phyloP scores from a whole-genome alignment of 2,329 filamentous ascomycete species.

The Neofusicoccum parvum region DNA sequence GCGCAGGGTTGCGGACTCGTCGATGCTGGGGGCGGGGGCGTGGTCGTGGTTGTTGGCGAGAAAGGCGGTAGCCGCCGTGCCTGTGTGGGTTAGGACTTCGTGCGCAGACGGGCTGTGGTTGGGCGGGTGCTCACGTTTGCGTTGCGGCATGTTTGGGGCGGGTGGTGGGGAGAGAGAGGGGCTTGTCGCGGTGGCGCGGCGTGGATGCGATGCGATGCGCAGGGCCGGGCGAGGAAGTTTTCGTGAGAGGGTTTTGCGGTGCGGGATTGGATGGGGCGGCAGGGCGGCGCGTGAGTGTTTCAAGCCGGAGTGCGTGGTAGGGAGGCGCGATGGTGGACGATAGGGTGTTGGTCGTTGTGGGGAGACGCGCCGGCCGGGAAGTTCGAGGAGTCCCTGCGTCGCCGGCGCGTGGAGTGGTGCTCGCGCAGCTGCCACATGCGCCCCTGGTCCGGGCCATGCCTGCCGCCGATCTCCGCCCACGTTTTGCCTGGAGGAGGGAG shows the following conservation, averaged over 20 bases:
- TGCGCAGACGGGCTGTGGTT: too few species aligned
- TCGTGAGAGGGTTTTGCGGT: too few species aligned
- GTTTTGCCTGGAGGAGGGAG: not conserved
- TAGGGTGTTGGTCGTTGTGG: not conserved
- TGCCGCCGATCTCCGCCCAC: not conserved
- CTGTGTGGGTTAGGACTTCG: not conserved
- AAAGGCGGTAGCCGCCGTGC: not conserved
- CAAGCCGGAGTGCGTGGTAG: too few species aligned
- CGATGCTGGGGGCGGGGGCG: not conserved
- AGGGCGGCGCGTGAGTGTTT: too few species aligned
- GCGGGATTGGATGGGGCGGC: too few species aligned
- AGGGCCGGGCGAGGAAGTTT: too few species aligned
- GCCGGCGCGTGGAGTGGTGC: not conserved
- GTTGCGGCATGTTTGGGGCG: not conserved
- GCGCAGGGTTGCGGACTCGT: conserved; percentile 6
- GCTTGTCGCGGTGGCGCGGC: not conserved
- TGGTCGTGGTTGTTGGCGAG: not conserved
- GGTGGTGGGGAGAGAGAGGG: not conserved
- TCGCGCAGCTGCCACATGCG: too few species aligned
- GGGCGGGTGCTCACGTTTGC: too few species aligned
- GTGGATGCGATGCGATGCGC: not conserved
- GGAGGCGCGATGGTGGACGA: too few species aligned
- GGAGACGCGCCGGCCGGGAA: not conserved
- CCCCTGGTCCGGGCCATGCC: not conserved
- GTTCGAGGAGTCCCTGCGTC: not conserved